Percentiles rank a stretch among this genome's conserved stretches.
Evolutionary conservation across 768 basidiomycete species (phyloP).

Genomic region (Lentinula guzmanii): DNA sequence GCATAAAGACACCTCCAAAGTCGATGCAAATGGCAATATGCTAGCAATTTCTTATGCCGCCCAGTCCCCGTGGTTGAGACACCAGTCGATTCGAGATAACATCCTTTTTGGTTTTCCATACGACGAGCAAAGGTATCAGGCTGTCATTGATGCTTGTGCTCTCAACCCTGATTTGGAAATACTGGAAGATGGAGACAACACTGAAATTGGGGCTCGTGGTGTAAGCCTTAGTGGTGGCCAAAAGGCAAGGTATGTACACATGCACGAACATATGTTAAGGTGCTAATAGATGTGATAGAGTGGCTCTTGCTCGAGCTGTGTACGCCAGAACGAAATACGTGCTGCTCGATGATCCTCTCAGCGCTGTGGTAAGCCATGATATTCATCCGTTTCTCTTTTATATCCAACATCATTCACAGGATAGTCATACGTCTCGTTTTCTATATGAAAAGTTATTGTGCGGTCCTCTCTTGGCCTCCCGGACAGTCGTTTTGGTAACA

Average conservation of each 20-base stretch:
- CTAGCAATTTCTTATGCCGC: slow-evolving; percentile 67
- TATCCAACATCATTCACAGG: slow-evolving; percentile 27
- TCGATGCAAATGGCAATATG: slow-evolving; percentile 57
- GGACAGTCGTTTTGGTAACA: slow-evolving; percentile 75
- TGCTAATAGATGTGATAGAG: slow-evolving; percentile 29
- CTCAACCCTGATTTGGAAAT: slow-evolving; percentile 75
- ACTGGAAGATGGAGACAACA: slow-evolving; percentile 80
- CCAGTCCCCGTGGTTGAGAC: slow-evolving; percentile 65
- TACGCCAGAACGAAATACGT: slow-evolving; percentile 68
- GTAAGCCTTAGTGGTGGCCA: slow-evolving; percentile 79
- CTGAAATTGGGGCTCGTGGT: slow-evolving; percentile 50
- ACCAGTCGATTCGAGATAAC: slow-evolving; percentile 74
- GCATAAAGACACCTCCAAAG: slow-evolving; percentile 53
- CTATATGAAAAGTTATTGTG: slow-evolving; percentile 59
- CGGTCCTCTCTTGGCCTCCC: slow-evolving; percentile 57
- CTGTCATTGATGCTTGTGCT: slow-evolving; percentile 81
- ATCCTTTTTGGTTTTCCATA: slow-evolving; percentile 73
- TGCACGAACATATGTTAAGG: background rate
- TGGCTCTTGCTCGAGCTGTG: slow-evolving; percentile 78
- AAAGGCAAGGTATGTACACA: slow-evolving; percentile 55
- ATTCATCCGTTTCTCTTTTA: background rate
- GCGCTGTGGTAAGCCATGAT: slow-evolving; percentile 60
- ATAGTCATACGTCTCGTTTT: slow-evolving; percentile 62
- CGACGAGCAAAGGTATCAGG: slow-evolving; percentile 68
- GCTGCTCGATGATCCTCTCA: slow-evolving; percentile 76